Conservation (phyloP, 768 basidiomycete species). For the Leccinum subgranulosum region DNA sequence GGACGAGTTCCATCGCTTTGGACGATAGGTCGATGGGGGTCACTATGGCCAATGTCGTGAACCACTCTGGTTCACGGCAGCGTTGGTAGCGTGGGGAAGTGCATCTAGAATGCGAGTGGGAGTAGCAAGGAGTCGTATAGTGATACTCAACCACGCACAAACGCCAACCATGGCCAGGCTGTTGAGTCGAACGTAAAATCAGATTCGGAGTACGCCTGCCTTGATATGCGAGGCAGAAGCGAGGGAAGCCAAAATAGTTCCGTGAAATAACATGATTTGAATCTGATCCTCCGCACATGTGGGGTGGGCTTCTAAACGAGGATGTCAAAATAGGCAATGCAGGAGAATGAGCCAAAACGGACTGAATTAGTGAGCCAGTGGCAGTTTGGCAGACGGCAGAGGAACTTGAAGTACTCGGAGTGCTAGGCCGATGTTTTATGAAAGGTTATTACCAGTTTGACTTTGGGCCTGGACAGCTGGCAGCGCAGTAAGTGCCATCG, state of each 20-base stretch:
- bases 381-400: slow-evolving; percentile 9
- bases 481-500: slow-evolving; percentile 7
- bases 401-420: neutral
- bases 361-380: neutral
- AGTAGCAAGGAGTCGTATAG: neutral
- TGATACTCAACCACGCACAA: slow-evolving; percentile 24
- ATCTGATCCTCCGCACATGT: slow-evolving; percentile 29
- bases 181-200: slow-evolving; percentile 15
- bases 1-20: neutral
- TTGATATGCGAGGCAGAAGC: slow-evolving; percentile 26
- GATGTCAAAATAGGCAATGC: slow-evolving; percentile 17
- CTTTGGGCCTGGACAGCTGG: neutral
- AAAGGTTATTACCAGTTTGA: neutral
- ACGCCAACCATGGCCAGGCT: slow-evolving; percentile 14
- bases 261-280: slow-evolving; percentile 16
- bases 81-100: neutral
- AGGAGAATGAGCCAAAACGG: slow-evolving; percentile 1
- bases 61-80: neutral
- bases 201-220: slow-evolving; percentile 16
- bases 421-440: neutral
- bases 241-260: slow-evolving; percentile 14
- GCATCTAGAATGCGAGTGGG: slow-evolving; percentile 1
- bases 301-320: slow-evolving; percentile 21
- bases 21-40: neutral
- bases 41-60: neutral